Conservation (phyloP, 768 basidiomycete genomes). For the Lentinula sp. region DNA sequence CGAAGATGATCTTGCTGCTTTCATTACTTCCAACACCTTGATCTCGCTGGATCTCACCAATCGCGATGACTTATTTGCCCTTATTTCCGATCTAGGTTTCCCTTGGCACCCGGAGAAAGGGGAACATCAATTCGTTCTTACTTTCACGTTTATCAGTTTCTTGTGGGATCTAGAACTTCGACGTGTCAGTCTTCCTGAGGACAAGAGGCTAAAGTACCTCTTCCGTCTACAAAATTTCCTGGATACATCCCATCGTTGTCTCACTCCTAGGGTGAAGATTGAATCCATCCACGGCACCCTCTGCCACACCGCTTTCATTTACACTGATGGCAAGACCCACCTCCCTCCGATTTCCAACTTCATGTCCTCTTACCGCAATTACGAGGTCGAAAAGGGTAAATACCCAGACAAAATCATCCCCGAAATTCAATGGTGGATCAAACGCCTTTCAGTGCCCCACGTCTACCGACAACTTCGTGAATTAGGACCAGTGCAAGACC, state of each 20-base stretch:
- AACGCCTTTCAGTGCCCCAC: neutral
- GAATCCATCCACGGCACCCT: conserved; percentile 24
- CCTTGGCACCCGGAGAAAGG: conserved; percentile 14
- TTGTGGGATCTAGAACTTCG: conserved; percentile 20
- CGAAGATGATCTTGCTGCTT: conserved; percentile 11
- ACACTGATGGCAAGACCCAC: conserved; percentile 17
- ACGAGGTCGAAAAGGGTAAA: neutral
- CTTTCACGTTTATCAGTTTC: conserved; percentile 14
- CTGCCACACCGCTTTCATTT: conserved; percentile 25
- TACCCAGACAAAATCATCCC: conserved; percentile 17
- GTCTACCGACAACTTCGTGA: conserved; percentile 11
- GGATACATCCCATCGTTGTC: neutral
- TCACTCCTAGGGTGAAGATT: conserved; percentile 1
- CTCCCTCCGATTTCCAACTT: conserved; percentile 21
- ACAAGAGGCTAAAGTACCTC: conserved; percentile 21
- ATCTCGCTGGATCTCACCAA: neutral
- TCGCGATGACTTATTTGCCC: neutral
- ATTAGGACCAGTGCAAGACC: conserved; percentile 7
- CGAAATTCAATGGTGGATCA: conserved; percentile 28
- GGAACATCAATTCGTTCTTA: conserved; percentile 3
- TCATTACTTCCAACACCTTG: neutral
- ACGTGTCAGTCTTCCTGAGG: conserved; percentile 18
- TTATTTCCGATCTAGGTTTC: conserved; percentile 1
- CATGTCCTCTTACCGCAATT: conserved; percentile 15
- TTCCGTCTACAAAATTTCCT: conserved; percentile 13